Evolutionary conservation across 805 yeast genomes (phyloP), one percentile per base, ranked within the genome.

Genomic region (Teunomyces atbi): DNA sequence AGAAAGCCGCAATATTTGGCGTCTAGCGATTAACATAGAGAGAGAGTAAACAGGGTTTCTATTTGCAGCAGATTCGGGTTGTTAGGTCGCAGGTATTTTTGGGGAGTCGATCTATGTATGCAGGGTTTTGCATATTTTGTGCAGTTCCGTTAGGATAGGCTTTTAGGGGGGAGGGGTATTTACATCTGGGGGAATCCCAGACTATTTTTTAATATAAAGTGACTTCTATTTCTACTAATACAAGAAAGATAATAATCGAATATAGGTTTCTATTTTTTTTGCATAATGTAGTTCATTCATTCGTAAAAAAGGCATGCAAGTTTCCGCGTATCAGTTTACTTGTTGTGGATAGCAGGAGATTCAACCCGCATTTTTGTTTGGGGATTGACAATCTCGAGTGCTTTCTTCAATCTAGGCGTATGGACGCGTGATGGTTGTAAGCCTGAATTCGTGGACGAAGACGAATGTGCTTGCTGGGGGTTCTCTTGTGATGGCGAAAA

Each of bases 351-450:
- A 13, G 74, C 73, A 15, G 84, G 83, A 13, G 83, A 77, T 4
- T 68, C 74, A 16, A 82, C 74, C 55, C 82, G 73, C 67, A 79
- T 58, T 42, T 81, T 82, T 5, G 85, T 80, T 46, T 70, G 79
- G 5, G 86, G 86, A 59, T 82, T 80, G 45, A 82, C 78, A 45
- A 82, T 82, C 53, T 82, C 86, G 58, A 82, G 66, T 5, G 80
- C 79, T 56, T 80, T 82, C 61, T 76, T 80, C 21, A 74, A 73
- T 50, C 86, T 67, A 23, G 86, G 86, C 1, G 85, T 80, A 44
- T 70, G 68, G 1, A 71, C 70, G 50, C 81, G 66, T 12, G 83
- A 81, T 13, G 76, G 60, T 33, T 52, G 42, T 27, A 30, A n/a
- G 18, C 47, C 48, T 11, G 54, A 28, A 4, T 44, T 45, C 8